Conservation (phyloP, 2,329 filamentous ascomycete genomes). For the Paraconiothyrium brasiliense region DNA sequence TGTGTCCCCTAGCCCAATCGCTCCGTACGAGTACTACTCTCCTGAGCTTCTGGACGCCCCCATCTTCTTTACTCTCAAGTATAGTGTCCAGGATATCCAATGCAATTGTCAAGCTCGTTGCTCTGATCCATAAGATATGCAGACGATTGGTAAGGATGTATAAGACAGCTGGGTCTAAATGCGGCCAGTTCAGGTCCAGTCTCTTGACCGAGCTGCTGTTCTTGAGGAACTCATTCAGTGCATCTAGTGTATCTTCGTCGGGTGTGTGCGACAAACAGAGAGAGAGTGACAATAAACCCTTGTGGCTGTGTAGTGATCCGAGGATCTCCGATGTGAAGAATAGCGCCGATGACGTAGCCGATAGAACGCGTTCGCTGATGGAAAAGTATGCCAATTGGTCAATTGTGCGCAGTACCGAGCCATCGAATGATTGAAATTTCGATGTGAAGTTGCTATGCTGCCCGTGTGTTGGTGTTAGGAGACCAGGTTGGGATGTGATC, state of each 20-base stretch:
- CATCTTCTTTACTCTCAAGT: slow-evolving; percentile 20
- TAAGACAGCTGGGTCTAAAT: slow-evolving; percentile 28
- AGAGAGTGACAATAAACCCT: slow-evolving; percentile 25
- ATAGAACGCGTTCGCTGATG: slow-evolving; percentile 24
- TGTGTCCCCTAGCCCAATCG: background rate
- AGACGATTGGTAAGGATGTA: slow-evolving; percentile 25
- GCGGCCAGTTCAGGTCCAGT: slow-evolving; percentile 41
- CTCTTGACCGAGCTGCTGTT: slow-evolving; percentile 22
- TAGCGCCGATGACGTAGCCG: slow-evolving; percentile 18
- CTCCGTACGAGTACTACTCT: slow-evolving; percentile 33
- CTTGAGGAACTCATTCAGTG: slow-evolving; percentile 29
- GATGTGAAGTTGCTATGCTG: slow-evolving; percentile 24
- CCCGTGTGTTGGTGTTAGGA: slow-evolving; percentile 21
- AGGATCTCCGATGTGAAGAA: slow-evolving; percentile 36
- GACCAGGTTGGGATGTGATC: slow-evolving; percentile 30
- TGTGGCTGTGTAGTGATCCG: slow-evolving; percentile 28
- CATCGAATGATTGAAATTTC: slow-evolving; percentile 29
- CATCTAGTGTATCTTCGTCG: slow-evolving; percentile 24
- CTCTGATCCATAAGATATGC: slow-evolving; percentile 31
- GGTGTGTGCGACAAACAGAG: slow-evolving; percentile 31
- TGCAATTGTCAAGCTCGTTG: slow-evolving; percentile 21
- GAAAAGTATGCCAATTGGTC: slow-evolving; percentile 32
- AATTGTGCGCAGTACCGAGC: slow-evolving; percentile 25
- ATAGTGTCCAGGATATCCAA: slow-evolving; percentile 27
- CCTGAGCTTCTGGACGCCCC: slow-evolving; percentile 20